Base-by-base conservation (phyloP, 169 alveolate species). In the Plasmodium gonderi region DNA sequence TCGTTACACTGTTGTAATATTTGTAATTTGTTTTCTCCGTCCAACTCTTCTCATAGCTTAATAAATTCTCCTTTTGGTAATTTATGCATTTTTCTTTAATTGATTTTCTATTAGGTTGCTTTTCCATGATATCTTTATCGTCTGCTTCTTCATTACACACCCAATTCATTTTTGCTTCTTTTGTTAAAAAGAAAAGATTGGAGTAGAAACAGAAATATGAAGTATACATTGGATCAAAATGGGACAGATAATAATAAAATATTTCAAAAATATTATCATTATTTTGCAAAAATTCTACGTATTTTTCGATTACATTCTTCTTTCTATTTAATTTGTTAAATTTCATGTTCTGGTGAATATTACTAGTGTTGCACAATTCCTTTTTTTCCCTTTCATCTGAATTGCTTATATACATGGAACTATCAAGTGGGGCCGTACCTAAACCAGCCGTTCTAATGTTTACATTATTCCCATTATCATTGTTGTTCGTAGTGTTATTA, bases 221-320 rank as follows among this genome's bases (percentile, higher is more conserved):
- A 23, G 38, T 31, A 42, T 87, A 87, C 45, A 74, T 38, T 9
- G 93, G 87, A 17, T 87, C 93, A 87, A 87, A 87, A 54, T 87
- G 87, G 23, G 93, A 74, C 40, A 87, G 40, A 17, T 87, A 87
- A 75, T 51, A 87, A 74, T 75, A 87, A 87, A 75, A 87, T n/a
- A 87, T 78, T 26, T 75, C 89, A 87, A 75, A 87, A 7, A 87
- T 87, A 60, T 74, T 77, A 26, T 45, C 60, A 74, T 60, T 87
- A 1, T 75, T 75, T 7, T 75, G 36, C 33, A 85, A n/a, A 74
- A 85, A 74, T 14, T 85, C 36, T 4, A 75, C 29, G 67, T 85
- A 74, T 26, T 51, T 87, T 38, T 87, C 69, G 68, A 54, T 44
- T 69, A 81, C 45, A 38, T 36, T 75, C 31, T 75, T 87, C 33